Base-by-base conservation (phyloP, 208 protist species). In the Trypanosoma theileri region DNA sequence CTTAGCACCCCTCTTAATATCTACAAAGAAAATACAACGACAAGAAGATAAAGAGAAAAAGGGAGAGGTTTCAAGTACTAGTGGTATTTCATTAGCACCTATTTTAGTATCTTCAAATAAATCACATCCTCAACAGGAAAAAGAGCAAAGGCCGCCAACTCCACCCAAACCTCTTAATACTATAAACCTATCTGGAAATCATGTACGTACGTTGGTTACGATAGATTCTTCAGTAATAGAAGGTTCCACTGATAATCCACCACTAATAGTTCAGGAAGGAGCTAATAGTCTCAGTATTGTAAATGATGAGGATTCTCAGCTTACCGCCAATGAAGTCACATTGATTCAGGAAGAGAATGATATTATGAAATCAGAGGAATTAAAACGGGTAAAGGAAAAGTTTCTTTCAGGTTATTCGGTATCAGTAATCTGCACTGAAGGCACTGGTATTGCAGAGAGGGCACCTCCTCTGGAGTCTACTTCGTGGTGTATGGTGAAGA, bases 401-500 rank as follows among this genome's bases (percentile, higher is more conserved):
- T 67, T 67, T 51, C 3, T 59, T 46, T 46, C 28, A 31, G 62
- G 62, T n/a, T 59, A 59, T 50, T 59, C 9, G 12, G 42, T 51
- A 28, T 28, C 62, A 2, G 3, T 67, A n/a, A 42, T 67, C 3
- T 67, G 48, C 21, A 10, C n/a, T 46, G 62, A 67, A 31, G 62
- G 48, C 13, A 35, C 51, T 19, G 31, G 50, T 28, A 1, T 57
- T 24, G 8, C 19, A 48, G 14, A 14, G 4, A 42, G 22, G 17
- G 50, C 31, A 14, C 31, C 51, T 21, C 3, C 45, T 46, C 14
- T 58, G 4, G 11, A 57, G 14, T 46, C 50, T 35, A 28, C 61
- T 11, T 66, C 50, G 12, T 66, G 61, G 50, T 58, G 61, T 57
- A 26, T 66, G 4, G 6, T 66, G n/a, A 66, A 57, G 11, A 42